Conservation (phyloP, 495 filamentous ascomycete genomes). For the Sabuloglossum arenarium region DNA sequence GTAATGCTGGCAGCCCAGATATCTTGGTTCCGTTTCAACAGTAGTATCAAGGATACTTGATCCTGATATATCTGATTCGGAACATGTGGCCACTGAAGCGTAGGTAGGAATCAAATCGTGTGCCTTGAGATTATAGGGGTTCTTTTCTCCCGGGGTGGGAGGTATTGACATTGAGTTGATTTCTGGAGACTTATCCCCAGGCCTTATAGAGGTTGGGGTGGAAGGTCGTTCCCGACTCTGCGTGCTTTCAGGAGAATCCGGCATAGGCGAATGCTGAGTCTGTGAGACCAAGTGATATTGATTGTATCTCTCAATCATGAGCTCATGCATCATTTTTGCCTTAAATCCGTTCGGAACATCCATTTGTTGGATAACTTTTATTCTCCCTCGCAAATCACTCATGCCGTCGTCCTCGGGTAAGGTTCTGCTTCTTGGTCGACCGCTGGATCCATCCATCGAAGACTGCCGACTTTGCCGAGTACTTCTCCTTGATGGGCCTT, state of each 20-base stretch:
- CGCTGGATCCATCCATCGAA: not conserved
- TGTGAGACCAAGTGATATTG: conserved; percentile 22
- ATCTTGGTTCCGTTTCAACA: conserved; percentile 10
- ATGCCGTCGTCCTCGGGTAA: conserved; percentile 92
- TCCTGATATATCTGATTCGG: not conserved
- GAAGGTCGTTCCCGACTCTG: conserved; percentile 18
- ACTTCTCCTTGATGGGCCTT: conserved; percentile 8
- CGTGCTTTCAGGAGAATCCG: conserved; percentile 18
- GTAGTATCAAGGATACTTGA: conserved; percentile 19
- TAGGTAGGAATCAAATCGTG: conserved; percentile 57
- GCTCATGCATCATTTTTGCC: conserved; percentile 59
- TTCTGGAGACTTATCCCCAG: not conserved
- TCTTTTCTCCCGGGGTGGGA: conserved; percentile 18
- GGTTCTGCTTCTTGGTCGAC: conserved; percentile 8
- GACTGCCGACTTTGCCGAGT: conserved; percentile 2
- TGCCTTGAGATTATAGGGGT: conserved; percentile 44
- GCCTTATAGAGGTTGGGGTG: conserved; percentile 18
- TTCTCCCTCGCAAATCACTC: conserved; percentile 48
- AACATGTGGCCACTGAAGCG: conserved; percentile 19
- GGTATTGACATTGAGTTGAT: conserved; percentile 14
- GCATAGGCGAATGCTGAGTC: conserved; percentile 10
- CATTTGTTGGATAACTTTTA: conserved; percentile 51
- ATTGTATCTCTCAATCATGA: conserved; percentile 65
- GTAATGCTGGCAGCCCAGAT: conserved; percentile 78
- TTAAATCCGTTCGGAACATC: conserved; percentile 48